Evolutionary conservation across 148 eudicot species (phyloP).

Genomic region (Camellia sinensis): DNA sequence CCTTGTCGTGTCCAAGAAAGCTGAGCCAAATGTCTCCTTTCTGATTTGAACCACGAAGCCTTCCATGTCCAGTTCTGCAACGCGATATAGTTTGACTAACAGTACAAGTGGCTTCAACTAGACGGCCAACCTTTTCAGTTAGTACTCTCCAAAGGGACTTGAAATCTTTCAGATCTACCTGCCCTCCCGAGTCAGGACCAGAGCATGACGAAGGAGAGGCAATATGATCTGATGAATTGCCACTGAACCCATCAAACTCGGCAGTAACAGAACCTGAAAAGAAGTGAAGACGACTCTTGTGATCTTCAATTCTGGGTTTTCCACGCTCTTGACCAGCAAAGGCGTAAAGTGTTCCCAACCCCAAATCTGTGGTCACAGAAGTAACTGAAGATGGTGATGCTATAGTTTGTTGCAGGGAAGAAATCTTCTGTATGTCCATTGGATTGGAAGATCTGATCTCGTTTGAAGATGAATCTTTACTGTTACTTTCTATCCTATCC

Average conservation of each 20-base stretch:
- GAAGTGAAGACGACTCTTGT: constrained; percentile 18
- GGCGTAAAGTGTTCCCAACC: constrained; percentile 52
- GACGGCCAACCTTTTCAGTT: constrained; percentile 45
- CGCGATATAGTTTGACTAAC: constrained; percentile 42
- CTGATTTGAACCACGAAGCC: constrained; percentile 28
- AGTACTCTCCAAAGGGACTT: constrained; percentile 46
- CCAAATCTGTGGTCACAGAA: constrained; percentile 74
- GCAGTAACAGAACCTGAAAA: constrained; percentile 25
- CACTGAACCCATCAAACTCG: constrained; percentile 23
- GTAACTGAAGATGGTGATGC: constrained; percentile 24
- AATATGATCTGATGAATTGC: constrained; percentile 20
- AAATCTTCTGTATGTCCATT: constrained; percentile 22
- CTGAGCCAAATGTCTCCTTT: constrained; percentile 63
- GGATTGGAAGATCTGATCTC: constrained; percentile 37
- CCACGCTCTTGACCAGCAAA: constrained; percentile 25
- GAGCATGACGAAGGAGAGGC: constrained; percentile 19
- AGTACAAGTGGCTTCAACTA: constrained; percentile 43
- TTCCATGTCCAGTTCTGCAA: constrained; percentile 37
- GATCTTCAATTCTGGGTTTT: constrained; percentile 23
- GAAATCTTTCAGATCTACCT: constrained; percentile 43
- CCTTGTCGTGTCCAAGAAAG: constrained; percentile 65
- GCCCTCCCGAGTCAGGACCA: constrained; percentile 17
- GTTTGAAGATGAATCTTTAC: constrained; percentile 30
- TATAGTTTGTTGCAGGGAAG: constrained; percentile 13
- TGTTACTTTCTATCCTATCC: constrained; percentile 26